A percentile compares a stretch with the other conserved stretches of the same genome.
These are phyloP conservation scores for Endothia cerciana DNA, from an alignment of 2,329 filamentous ascomycete genomes.

Conservation along the genomic window DNA sequence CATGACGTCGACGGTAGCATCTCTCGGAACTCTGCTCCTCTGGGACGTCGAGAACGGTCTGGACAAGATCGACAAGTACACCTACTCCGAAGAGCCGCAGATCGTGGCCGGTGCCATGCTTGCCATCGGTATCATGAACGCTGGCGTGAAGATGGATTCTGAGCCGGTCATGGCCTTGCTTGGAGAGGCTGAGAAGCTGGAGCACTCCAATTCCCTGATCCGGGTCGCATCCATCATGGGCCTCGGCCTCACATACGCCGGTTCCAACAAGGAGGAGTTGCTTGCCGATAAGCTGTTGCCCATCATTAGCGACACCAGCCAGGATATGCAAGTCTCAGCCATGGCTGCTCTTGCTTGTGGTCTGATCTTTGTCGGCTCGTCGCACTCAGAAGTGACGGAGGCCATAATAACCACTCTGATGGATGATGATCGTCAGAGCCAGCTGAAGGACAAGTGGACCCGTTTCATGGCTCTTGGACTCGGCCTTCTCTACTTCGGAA, in stretches of 20 bases:
- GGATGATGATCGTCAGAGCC: conserved; percentile 87
- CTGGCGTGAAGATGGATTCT: conserved; percentile 84
- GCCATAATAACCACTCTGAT: conserved; percentile 90
- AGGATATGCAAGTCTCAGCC: conserved; percentile 94
- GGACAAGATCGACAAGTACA: conserved; percentile 94
- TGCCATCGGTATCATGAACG: conserved; percentile 94
- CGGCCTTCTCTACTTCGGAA: conserved; percentile 91
- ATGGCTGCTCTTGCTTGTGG: conserved; percentile 93
- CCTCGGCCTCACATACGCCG: conserved; percentile 90
- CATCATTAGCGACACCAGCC: conserved; percentile 79
- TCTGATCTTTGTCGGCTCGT: conserved; percentile 90
- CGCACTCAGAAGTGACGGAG: conserved; percentile 87
- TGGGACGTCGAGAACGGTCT: conserved; percentile 94
- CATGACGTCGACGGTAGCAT: conserved; percentile 95
- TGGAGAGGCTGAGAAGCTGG: conserved; percentile 77
- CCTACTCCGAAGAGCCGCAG: conserved; percentile 77
- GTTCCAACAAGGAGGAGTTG: conserved; percentile 89
- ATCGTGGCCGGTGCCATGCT: conserved; percentile 92
- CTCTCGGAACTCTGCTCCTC: conserved; percentile 85
- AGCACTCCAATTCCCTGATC: conserved; percentile 76
- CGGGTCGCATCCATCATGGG: conserved; percentile 92
- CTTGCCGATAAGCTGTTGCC: conserved; percentile 77
- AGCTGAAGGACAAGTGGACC: conserved; percentile 97
- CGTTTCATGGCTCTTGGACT: conserved; percentile 94
- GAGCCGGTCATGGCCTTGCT: conserved; percentile 90